A percentile compares a stretch with the other conserved stretches of the same genome.
These are phyloP conservation scores for Aspergillus leporis DNA, from an alignment of 495 filamentous ascomycete species.

Conservation along the genomic window DNA sequence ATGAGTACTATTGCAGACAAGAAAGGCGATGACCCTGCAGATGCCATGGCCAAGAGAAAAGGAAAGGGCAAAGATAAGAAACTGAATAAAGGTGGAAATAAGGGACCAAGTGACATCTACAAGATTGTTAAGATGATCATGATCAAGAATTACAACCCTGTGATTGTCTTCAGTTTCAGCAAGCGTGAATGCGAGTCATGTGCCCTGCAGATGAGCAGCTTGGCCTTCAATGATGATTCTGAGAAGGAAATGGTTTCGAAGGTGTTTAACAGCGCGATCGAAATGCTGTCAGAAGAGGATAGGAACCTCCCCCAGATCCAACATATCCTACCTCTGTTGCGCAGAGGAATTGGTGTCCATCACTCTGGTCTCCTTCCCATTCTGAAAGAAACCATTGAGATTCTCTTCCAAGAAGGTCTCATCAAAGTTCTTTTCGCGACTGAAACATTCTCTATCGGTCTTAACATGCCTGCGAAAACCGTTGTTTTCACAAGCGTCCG, in stretches of 20 bases:
- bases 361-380: slow-evolving; percentile 95
- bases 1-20: slow-evolving; percentile 88
- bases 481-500: slow-evolving; percentile 96
- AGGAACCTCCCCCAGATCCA: slow-evolving; percentile 82
- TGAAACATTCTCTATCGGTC: slow-evolving; percentile 96
- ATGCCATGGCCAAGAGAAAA: slow-evolving; percentile 74
- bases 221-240: slow-evolving; percentile 96
- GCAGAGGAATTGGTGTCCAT: slow-evolving; percentile 93
- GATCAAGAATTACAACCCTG: slow-evolving; percentile 91
- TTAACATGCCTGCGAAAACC: slow-evolving; percentile 99
- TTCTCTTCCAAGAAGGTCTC: slow-evolving; percentile 95
- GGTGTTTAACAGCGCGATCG: slow-evolving; percentile 89
- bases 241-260: slow-evolving; percentile 94
- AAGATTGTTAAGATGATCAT: slow-evolving; percentile 99
- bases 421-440: slow-evolving; percentile 98
- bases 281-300: slow-evolving; percentile 88
- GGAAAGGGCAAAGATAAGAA: slow-evolving; percentile 90
- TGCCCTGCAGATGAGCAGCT: slow-evolving; percentile 76
- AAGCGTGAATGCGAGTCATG: slow-evolving; percentile 91
- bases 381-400: slow-evolving; percentile 97
- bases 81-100: slow-evolving; percentile 79
- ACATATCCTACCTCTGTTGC: slow-evolving; percentile 85
- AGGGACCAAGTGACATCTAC: slow-evolving; percentile 79
- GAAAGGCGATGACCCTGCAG: slow-evolving; percentile 79
- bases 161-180: slow-evolving; percentile 99